A percentile compares a stretch with the other conserved stretches of the same genome.
These are phyloP conservation scores for Bodo saltans DNA, from an alignment of 78 protist genomes.

Conservation along the genomic window DNA sequence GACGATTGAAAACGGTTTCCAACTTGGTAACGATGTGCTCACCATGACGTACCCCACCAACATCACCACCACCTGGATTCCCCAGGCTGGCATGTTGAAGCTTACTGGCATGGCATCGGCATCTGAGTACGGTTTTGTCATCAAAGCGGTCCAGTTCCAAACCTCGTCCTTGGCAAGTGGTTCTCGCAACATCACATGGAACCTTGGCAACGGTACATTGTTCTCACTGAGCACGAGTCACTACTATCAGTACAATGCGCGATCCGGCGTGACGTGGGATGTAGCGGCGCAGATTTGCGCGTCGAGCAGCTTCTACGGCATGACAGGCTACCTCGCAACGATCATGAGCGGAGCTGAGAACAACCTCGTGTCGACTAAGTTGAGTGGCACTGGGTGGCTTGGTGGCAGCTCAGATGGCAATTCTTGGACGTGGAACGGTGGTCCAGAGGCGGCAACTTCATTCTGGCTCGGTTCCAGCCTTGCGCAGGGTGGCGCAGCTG, in stretches of 20 bases:
- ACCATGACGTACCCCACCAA: neutral
- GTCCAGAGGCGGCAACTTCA: neutral
- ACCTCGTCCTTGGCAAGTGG: neutral
- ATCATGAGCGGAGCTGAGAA: neutral
- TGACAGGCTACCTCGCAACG: constrained; percentile 5
- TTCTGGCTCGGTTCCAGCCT: constrained; percentile 3
- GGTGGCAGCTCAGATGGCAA: neutral
- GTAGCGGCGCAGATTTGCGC: neutral
- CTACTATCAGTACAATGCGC: neutral
- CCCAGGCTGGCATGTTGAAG: neutral
- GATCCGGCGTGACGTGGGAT: neutral
- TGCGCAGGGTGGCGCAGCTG: neutral
- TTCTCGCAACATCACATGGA: neutral
- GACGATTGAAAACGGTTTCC: neutral
- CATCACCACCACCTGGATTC: neutral
- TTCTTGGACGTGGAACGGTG: neutral
- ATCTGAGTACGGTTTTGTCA: neutral
- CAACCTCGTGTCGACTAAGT: neutral
- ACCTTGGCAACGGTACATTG: neutral
- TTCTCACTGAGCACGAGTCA: neutral
- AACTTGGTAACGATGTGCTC: neutral
- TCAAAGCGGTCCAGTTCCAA: neutral
- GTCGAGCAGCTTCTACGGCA: neutral
- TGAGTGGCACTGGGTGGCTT: neutral
- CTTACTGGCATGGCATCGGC: neutral